Conservation (phyloP, 202 grass and related monocot genomes). For the Panicum virgatum region DNA sequence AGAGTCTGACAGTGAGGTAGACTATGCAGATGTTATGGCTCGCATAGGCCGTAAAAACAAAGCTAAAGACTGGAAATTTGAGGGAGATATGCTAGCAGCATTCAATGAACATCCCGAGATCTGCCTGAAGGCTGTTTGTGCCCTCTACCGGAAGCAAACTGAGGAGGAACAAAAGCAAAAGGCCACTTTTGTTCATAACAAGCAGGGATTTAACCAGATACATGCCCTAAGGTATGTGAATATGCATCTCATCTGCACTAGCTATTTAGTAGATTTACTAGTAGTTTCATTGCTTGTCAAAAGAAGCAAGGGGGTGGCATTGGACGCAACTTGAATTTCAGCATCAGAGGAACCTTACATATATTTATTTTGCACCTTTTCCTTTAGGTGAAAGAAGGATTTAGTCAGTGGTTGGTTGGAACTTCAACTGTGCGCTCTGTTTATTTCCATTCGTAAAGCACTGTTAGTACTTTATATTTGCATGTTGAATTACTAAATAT, state of each 20-base stretch:
- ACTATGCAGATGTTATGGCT: slow-evolving; percentile 46
- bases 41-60: slow-evolving; percentile 45
- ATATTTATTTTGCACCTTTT: neutral
- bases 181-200: slow-evolving; percentile 47
- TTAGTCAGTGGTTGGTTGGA: neutral
- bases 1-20: slow-evolving; percentile 35
- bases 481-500: too few relatives aligned
- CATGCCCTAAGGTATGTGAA: slow-evolving; percentile 62
- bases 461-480: too few relatives aligned
- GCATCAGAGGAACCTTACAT: neutral
- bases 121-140: slow-evolving; percentile 80
- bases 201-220: slow-evolving; percentile 58
- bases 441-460: too few relatives aligned
- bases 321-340: neutral
- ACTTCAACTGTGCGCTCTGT: neutral
- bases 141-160: slow-evolving; percentile 69
- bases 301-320: neutral
- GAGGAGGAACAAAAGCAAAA: slow-evolving; percentile 49
- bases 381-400: neutral
- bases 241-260: neutral
- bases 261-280: slow-evolving; percentile 20
- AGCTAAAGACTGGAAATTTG: slow-evolving; percentile 53
- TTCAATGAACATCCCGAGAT: slow-evolving; percentile 54
- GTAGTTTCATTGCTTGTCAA: neutral
- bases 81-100: slow-evolving; percentile 68